A percentile compares a stretch with the other conserved stretches of the same genome.
Evolutionary conservation across 805 yeast genomes (phyloP).

Genomic region (Saccharomycopsis sp.): DNA sequence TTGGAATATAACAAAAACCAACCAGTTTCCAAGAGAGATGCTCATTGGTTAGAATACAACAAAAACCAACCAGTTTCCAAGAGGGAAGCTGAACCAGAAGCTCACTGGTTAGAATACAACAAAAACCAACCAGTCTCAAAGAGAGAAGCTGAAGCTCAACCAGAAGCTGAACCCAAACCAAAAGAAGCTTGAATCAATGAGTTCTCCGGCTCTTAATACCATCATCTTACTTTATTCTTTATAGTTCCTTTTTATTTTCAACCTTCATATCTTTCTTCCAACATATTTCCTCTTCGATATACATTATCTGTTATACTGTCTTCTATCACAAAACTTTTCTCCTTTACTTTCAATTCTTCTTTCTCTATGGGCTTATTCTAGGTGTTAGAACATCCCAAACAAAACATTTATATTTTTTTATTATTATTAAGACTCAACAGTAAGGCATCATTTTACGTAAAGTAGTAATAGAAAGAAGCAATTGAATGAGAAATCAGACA

Average conservation of each 20-base stretch:
- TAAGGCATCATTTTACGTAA: not conserved
- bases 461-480: not conserved
- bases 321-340: not conserved
- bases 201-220: too few relatives aligned
- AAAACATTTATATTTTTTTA: not conserved
- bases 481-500: not conserved
- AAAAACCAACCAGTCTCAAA: slow-evolving; percentile 14
- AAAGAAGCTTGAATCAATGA: too few relatives aligned
- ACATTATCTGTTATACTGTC: too few relatives aligned
- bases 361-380: not conserved
- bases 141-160: slow-evolving; percentile 15
- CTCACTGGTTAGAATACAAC: slow-evolving; percentile 9
- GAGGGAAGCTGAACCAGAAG: slow-evolving; percentile 15
- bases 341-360: not conserved
- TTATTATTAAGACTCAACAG: not conserved
- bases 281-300: not conserved
- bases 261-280: not conserved
- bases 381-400: not conserved
- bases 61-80: slow-evolving; percentile 13
- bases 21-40: slow-evolving; percentile 15
- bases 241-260: not conserved
- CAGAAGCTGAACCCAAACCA: too few relatives aligned
- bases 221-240: not conserved
- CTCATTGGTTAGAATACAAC: slow-evolving; percentile 7
- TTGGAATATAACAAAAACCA: slow-evolving; percentile 3